Base-by-base conservation (phyloP, 345 rosid genomes). In the Geranium rotundifolium region DNA sequence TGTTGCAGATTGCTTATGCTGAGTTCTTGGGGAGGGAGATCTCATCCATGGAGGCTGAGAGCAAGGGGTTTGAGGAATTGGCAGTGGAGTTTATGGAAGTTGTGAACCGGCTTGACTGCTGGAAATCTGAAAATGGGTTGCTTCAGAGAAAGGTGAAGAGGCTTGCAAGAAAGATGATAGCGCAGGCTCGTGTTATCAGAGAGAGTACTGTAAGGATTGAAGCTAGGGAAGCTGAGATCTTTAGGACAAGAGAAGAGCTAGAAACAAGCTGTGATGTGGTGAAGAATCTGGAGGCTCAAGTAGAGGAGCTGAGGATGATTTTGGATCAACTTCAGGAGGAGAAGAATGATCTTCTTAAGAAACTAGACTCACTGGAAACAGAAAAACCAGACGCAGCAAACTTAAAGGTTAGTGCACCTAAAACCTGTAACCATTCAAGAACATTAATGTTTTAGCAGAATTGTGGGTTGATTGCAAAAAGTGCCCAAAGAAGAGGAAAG, bases 61-160 rank as follows among this genome's bases (percentile, higher is more conserved):
- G 65, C 4, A 76, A 67, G 72, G 76, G 85, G 60, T 39, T 68
- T 3, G 75, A 73, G 66, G 64, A 60, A 61, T 67, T 85, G 65
- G 76, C 67, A 17, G 66, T 58, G 4, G 75, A 77, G 37, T 79
- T 69, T 68, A 58, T 79, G 10, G 76, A 66, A 65, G 61, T 76
- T 30, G 69, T 75, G 41, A 77, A 74, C 73, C 73, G 77, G 54
- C 65, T 82, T 73, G 72, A 72, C 55, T 27, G 20, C 18, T 52
- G 68, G 71, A 82, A 74, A 71, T 61, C 71, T 60, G 71, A 83
- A 57, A 84, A 71, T 37, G 46, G 72, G 64, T 69, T 80, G 61
- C 85, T 88, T 73, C 73, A 57, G 20, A 75, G 73, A 58, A 78
- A 81, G 57, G 82, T 66, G 58, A 82, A 72, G 81, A 91, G 60